phyloP scores from a whole-genome alignment of 257 asterid genomes.

The Linderniella brevidens region DNA sequence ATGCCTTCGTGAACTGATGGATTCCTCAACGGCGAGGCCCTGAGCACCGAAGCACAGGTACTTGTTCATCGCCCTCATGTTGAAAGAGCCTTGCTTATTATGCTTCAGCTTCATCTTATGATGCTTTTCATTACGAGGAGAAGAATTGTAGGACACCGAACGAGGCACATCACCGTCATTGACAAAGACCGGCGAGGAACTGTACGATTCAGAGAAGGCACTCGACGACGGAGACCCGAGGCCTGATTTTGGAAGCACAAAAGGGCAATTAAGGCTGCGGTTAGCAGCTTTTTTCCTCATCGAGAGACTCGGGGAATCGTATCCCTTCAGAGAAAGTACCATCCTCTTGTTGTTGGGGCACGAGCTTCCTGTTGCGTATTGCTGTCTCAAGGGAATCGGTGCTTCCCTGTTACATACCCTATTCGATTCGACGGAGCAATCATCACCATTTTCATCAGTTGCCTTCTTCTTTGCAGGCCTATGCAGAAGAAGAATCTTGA shows the following conservation, averaged over 20 bases:
- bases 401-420: constrained; percentile 9
- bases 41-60: constrained; percentile 68
- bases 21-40: constrained; percentile 8
- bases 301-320: constrained; percentile 27
- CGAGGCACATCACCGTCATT: constrained; percentile 13
- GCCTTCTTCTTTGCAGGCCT: constrained; percentile 18
- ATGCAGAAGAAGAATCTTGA: constrained; percentile 37
- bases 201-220: no score
- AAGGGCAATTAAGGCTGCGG: no score
- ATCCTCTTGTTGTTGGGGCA: constrained; percentile 38
- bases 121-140: constrained; percentile 13
- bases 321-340: constrained; percentile 20
- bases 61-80: constrained; percentile 41
- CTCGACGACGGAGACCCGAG: no score
- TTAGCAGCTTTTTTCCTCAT: no score
- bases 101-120: no score
- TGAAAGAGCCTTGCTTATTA: constrained; percentile 29
- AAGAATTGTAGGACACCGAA: constrained; percentile 12
- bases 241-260: no score
- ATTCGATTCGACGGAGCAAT: constrained; percentile 22
- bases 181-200: constrained; percentile 4
- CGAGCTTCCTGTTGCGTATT: constrained; percentile 21
- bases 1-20: no score
- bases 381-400: constrained; percentile 56
- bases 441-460: constrained; percentile 19